phyloP scores from a whole-genome alignment of 805 yeast genomes.

The Cyberlindnera meyerae region DNA sequence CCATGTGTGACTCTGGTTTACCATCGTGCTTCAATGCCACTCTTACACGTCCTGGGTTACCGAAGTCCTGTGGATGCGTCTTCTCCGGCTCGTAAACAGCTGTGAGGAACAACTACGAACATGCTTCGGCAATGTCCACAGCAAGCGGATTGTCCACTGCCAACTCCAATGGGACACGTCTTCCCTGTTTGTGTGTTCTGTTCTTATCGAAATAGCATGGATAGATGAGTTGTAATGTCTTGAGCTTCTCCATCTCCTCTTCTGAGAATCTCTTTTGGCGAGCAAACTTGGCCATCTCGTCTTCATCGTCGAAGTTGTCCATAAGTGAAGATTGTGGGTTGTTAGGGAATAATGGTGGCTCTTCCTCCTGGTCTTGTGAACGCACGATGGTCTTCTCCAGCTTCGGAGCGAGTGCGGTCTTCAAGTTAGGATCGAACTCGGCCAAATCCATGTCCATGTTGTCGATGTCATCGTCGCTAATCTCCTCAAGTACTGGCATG shows the following conservation, averaged over 20 bases:
- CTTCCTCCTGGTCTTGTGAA: conserved; percentile 45
- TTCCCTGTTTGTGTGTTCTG: conserved; percentile 73
- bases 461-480: conserved; percentile 79
- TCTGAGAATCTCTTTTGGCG: conserved; percentile 34
- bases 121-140: conserved; percentile 73
- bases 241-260: conserved; percentile 60
- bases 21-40: conserved; percentile 58
- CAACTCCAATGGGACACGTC: conserved; percentile 63
- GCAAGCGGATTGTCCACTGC: conserved; percentile 90
- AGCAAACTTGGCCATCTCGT: conserved; percentile 1
- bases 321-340: background rate
- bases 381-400: conserved; percentile 56
- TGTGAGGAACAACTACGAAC: conserved; percentile 30
- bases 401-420: conserved; percentile 68
- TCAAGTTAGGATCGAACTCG: conserved; percentile 72
- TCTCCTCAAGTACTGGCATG: conserved; percentile 72
- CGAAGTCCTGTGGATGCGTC: conserved; percentile 93
- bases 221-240: conserved; percentile 68
- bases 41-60: conserved; percentile 95
- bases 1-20: conserved; percentile 29
- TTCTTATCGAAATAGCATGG: conserved; percentile 89
- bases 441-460: conserved; percentile 92
- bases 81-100: conserved; percentile 71
- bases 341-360: conserved; percentile 6
- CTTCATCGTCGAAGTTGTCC: conserved; percentile 16